Evolutionary conservation across 1,284 basidiomycete genomes (phyloP), one percentile per base, ranked within the genome.

Genomic region (Apiotrichum gamsii): DNA sequence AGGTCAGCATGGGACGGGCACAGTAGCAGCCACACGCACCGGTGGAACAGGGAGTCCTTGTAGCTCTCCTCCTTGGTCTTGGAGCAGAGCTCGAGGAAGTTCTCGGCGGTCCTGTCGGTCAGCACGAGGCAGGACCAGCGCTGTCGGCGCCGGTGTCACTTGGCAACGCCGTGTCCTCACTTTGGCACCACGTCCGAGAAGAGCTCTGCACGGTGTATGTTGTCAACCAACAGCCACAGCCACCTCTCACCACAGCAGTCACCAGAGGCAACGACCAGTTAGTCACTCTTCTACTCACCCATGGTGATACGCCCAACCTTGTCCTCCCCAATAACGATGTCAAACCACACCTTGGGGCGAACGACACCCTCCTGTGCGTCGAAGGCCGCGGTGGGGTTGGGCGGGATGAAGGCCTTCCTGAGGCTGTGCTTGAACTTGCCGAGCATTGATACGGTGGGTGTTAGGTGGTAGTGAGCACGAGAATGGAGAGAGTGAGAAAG

Each of bases 381-480:
- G n/a, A 47, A 24, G 30, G 19, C 15, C 30, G 30, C 23, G 32
- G 42, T 36, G 8, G 16, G 28, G 34, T 50, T 35, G 33, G 52
- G 47, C 21, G 52, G 52, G 33, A 54, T 24, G 24, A 54, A 54
- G 35, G 45, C 39, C 35, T 50, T 51, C 36, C 39, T 43, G 20
- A 49, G 37, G 2, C 23, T 16, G 14, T 32, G 23, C 39, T 47
- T 50, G 45, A 54, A 19, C 35, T 54, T 54, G 25, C 14, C 45
- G 9, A 54, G 34, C 48, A 50, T 50, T 28, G 25, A 11, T 28
- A 28, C 25, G 6, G 25, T 28, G 25, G 25, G 23, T 35, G 28
- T 11, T 10, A 21, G 9, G 23, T 23, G 29, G n/a, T n/a, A n/a
- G n/a, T n/a, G n/a, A n/a, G n/a, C n/a, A n/a, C n/a, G n/a, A n/a